Base-by-base conservation (phyloP, 306 rosid genomes). In the Hippophae rhamnoides region DNA sequence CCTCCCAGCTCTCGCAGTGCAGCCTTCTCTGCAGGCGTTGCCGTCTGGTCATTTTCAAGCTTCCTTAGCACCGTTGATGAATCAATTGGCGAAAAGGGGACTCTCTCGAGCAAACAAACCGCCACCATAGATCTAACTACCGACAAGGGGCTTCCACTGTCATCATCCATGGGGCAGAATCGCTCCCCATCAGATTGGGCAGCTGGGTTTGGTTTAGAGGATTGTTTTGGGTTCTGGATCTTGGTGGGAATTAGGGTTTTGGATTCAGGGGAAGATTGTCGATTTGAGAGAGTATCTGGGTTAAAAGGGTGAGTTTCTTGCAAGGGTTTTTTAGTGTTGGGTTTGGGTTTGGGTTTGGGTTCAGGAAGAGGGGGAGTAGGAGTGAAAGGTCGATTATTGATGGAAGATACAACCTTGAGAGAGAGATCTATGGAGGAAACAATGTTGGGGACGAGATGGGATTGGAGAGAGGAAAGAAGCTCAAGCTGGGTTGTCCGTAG, bases 41-140 rank as follows among this genome's bases (percentile, higher is more conserved):
- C 82, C 1, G 64, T 67, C 65, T 73, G 86, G 67, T 86, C 95
- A 54, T 81, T 84, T 73, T 93, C 97, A 57, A 93, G 71, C 72
- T 88, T 82, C 76, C 95, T 78, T 83, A 86, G 71, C 64, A 93
- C 80, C 13, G 89, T 81, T 46, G 94, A 88, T 51, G 97, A 93
- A 74, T 93, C 99, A 62, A 93, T 81, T 23, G 92, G 82, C 26
- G 82, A 59, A 66, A 92, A 92, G 12, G 96, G 99, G 1, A 88
- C 95, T 49, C 93, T 73, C 25, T 83, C 90, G 51, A 92, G 62
- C 40, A 93, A 65, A 58, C 86, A 80, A 59, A 86, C 86, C 14
- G 95, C 90, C 26, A 93, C 86, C 95, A 93, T 66, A 10, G 99
- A 86, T 53, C 97, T 78, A 41, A 93, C 89, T 69, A 86, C 74